Evolutionary conservation across 345 rosid genomes (phyloP), one percentile per base, ranked within the genome.

Genomic region (Leavenworthia alabamica): DNA sequence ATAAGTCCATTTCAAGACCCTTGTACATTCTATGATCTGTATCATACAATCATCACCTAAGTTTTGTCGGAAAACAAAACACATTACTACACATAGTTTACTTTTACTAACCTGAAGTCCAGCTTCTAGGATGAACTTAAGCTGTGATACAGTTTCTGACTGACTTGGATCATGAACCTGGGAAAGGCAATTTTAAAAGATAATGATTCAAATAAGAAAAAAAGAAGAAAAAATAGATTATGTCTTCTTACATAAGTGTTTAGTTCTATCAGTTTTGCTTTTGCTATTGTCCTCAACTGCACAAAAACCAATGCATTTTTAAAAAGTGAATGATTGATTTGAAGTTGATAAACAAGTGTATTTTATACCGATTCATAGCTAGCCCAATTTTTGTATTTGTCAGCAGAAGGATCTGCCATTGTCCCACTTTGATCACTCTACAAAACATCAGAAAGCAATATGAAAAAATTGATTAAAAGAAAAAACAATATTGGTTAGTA

Each of bases 1-100:
- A 75, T 84, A 82, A 31, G 83, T 89, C 96, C 95, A 89, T 70
- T 84, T 86, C 69, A 86, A 64, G 58, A 86, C 77, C 68, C 95
- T 82, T 57, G 80, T 77, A 69, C 85, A 89, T 74, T 89, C 96
- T 62, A 83, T 83, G 37, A 89, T 80, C 74, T 69, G 42, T 26
- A 46, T 24, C 20, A 40, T 37, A 35, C 11, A 59, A 39, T 28
- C 82, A 83, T 83, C 51, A 76, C 14, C 14, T 55, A 12, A 39
- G 4, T 53, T 26, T 7, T 11, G 50, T 17, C 3, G 7, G 20
- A 40, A 6, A 49, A 24, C 51, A 24, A 33, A 54, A 27, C 48
- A 53, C 8, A n/a, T 3, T 1, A 32, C 4, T n/a, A 20, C 22
- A 46, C 44, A 52, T 5, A 43, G 68, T 46, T 78, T 14, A 32